A percentile compares a stretch with the other conserved stretches of the same genome.
phyloP scores from a whole-genome alignment of 306 rosid species.

The Calophaca sinica region DNA sequence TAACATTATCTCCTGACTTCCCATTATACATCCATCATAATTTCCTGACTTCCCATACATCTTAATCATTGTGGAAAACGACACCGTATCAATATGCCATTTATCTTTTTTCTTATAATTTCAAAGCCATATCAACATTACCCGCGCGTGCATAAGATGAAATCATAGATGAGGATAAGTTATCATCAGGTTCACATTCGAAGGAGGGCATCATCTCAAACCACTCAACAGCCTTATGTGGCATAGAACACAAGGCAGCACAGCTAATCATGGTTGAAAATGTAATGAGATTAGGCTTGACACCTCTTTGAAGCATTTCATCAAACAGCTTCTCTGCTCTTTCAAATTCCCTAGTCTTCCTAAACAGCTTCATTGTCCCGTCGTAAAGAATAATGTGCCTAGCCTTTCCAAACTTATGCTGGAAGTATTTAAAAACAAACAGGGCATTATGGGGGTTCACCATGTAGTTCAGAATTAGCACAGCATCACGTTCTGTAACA shows the following conservation, averaged over 20 bases:
- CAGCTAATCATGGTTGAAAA: slow-evolving; percentile 80
- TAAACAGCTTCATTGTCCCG: slow-evolving; percentile 71
- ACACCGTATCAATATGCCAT: slow-evolving; percentile 67
- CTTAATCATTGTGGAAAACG: slow-evolving; percentile 77
- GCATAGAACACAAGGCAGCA: slow-evolving; percentile 61
- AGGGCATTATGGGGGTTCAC: slow-evolving; percentile 62
- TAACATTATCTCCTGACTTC: slow-evolving; percentile 51
- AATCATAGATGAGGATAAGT: slow-evolving; percentile 67
- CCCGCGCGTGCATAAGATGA: slow-evolving; percentile 82
- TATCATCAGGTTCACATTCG: slow-evolving; percentile 68
- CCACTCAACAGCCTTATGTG: slow-evolving; percentile 77
- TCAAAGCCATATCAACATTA: slow-evolving; percentile 73
- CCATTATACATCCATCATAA: slow-evolving; percentile 84
- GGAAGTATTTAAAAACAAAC: slow-evolving; percentile 63
- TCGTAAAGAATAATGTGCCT: slow-evolving; percentile 67
- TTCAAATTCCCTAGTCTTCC: slow-evolving; percentile 60
- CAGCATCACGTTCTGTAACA: slow-evolving; percentile 62
- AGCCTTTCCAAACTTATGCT: slow-evolving; percentile 44
- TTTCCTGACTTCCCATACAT: slow-evolving; percentile 70
- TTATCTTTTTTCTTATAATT: slow-evolving; percentile 75
- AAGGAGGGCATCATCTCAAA: slow-evolving; percentile 80
- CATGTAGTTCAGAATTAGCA: slow-evolving; percentile 64
- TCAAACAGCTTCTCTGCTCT: slow-evolving; percentile 85
- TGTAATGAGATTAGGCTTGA: slow-evolving; percentile 72
- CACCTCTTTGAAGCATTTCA: slow-evolving; percentile 75